These are phyloP conservation scores for Aristolochia fimbriata DNA, from an alignment of 164 flowering plant species.

Conservation along the genomic window DNA sequence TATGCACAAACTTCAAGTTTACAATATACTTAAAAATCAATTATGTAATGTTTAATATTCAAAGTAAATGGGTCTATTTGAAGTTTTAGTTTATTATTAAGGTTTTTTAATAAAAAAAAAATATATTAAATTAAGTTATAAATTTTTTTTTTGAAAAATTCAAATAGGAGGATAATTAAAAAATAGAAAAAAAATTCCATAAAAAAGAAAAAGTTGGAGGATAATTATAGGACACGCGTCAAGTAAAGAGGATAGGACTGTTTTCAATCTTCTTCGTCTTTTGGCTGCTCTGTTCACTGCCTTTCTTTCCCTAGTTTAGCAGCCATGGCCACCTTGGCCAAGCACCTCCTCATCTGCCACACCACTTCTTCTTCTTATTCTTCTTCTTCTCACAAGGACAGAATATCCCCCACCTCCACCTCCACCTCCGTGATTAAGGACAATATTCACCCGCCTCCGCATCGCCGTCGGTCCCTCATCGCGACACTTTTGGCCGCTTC, in stretches of 20 bases:
- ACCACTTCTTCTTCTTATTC: not conserved
- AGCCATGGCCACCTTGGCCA: constrained; percentile 9
- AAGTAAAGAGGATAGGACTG: not conserved
- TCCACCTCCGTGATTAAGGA: not conserved
- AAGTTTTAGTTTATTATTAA: no score
- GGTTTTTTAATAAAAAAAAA: no score
- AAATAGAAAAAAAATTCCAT: no score
- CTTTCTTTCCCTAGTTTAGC: not conserved
- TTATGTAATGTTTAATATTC: no score
- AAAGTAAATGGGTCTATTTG: no score
- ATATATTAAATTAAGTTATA: no score
- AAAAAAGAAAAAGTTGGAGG: no score
- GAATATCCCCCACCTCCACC: no score
- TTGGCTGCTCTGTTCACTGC: not conserved
- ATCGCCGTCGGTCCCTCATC: constrained; percentile 21
- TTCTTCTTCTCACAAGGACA: not conserved
- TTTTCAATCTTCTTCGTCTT: not conserved
- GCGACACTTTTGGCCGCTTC: constrained; percentile 29
- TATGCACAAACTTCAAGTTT: no score
- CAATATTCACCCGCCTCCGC: not conserved
- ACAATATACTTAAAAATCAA: no score
- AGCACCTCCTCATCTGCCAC: constrained; percentile 2
- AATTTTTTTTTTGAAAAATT: no score
- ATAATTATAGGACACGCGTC: not conserved
- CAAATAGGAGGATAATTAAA: no score